phyloP scores from a whole-genome alignment of 805 yeast species.

The Sugiyamaella qingdaonensis region DNA sequence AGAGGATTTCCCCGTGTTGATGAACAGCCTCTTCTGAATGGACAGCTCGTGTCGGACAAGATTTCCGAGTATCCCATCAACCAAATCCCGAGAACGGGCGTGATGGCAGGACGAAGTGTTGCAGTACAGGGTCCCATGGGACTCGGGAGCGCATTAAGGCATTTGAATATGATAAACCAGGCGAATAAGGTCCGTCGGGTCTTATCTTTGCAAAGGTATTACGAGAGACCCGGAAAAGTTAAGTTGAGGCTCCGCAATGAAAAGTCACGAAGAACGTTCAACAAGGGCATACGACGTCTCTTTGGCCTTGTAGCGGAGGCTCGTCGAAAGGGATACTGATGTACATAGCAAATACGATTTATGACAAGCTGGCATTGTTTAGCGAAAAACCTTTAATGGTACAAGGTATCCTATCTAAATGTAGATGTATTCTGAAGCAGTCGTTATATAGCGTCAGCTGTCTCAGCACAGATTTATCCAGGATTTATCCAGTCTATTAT shows the following conservation, averaged over 20 bases:
- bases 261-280: slow-evolving; percentile 31
- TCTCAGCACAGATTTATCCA: too few species aligned
- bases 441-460: too few species aligned
- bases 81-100: slow-evolving; percentile 31
- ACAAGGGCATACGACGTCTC: slow-evolving; percentile 31
- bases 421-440: too few species aligned
- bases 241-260: slow-evolving; percentile 28
- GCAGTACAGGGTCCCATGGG: slow-evolving; percentile 23
- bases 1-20: not conserved
- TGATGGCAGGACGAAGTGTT: slow-evolving; percentile 31
- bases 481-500: too few species aligned
- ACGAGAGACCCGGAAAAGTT: slow-evolving; percentile 35
- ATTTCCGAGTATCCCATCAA: slow-evolving; percentile 10
- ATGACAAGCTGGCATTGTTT: not conserved
- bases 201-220: slow-evolving; percentile 27
- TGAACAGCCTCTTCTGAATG: slow-evolving; percentile 6
- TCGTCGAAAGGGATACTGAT: slow-evolving; percentile 26
- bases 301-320: slow-evolving; percentile 34
- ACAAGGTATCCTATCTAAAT: too few species aligned
- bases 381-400: too few species aligned
- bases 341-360: not conserved
- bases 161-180: slow-evolving; percentile 26
- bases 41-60: slow-evolving; percentile 12
- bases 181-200: slow-evolving; percentile 28
- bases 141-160: slow-evolving; percentile 25